Evolutionary conservation across 345 rosid species (phyloP), one percentile per base, ranked within the genome.

Genomic region (Eucalyptus sp.): DNA sequence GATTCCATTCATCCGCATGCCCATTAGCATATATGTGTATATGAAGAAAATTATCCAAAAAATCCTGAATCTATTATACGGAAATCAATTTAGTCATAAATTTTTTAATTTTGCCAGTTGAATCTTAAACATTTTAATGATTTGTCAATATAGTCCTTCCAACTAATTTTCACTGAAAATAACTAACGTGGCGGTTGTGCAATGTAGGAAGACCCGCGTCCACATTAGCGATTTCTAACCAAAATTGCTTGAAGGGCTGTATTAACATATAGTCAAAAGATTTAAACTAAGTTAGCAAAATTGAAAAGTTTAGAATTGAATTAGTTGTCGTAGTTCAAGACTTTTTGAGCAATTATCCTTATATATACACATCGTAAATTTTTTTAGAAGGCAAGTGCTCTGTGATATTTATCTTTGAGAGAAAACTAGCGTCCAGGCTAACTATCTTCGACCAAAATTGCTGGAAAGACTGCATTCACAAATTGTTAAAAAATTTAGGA

Each of bases 261-360:
- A 17, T 33, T 33, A 37, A 11, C 13, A 71, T 0, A 33, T 18
- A 33, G 24, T 68, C 80, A 33, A 68, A 68, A 68, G 22, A 68
- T 33, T 5, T 33, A 33, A 5, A 33, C 12, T 71, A 71, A 33
- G 22, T 33, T 71, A 7, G 10, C 13, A 71, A 71, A 33, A 71
- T 71, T 37, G 18, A 37, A 71, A 71, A 16, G 0, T 33, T 9
- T 71, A 71, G 1, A 22, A 71, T 0, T 33, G 1, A 71, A 71
- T 71, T 17, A 11, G 7, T 0, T 17, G 2, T 0, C 13, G 0
- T 71, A 37, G 24, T 68, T 68, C 44, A 68, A 68, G 3, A 33
- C 6, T 71, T 33, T 68, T 31, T 17, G 25, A 43, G 22, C 44
- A 71, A 3, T 33, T 33, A 71, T 71, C 44, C 13, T 11, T 71